These are phyloP conservation scores for Adiantum capillusveneris DNA, from an alignment of 75 land plant genomes.

Conservation along the genomic window DNA sequence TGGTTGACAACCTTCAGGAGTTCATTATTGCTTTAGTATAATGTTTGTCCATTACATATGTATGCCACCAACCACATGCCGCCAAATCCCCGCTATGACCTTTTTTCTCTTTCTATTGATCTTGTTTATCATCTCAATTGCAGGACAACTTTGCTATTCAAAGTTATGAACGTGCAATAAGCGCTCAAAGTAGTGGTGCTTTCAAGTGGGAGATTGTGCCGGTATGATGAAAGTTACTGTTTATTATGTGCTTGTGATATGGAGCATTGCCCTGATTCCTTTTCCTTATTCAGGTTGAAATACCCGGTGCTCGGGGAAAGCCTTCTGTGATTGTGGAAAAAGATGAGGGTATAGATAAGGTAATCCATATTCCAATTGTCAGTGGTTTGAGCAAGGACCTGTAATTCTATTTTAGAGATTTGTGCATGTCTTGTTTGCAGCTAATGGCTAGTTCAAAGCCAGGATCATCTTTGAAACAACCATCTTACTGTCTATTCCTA, in stretches of 20 bases:
- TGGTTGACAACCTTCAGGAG: too few relatives aligned
- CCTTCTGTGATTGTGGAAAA: conserved; percentile 57
- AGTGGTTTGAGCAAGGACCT: background rate
- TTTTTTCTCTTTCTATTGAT: too few relatives aligned
- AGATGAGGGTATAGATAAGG: conserved; percentile 89
- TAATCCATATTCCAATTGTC: conserved; percentile 14
- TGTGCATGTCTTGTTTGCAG: background rate
- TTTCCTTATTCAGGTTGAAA: conserved; percentile 56
- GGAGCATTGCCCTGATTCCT: too few relatives aligned
- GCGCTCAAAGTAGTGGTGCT: conserved; percentile 68
- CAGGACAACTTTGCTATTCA: conserved; percentile 83
- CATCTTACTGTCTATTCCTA: too few relatives aligned
- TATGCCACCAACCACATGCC: too few relatives aligned
- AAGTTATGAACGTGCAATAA: conserved; percentile 89
- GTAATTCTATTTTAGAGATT: background rate
- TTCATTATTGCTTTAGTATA: too few relatives aligned
- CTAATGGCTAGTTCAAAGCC: background rate
- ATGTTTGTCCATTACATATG: too few relatives aligned
- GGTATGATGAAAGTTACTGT: conserved; percentile 42
- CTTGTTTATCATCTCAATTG: background rate
- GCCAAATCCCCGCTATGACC: too few relatives aligned
- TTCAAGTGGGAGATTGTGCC: conserved; percentile 94
- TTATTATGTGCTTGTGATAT: too few relatives aligned
- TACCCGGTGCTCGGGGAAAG: conserved; percentile 73
- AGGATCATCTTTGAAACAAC: too few relatives aligned